phyloP scores from a whole-genome alignment of 805 yeast species.

The Yamadazyma laniorum region DNA sequence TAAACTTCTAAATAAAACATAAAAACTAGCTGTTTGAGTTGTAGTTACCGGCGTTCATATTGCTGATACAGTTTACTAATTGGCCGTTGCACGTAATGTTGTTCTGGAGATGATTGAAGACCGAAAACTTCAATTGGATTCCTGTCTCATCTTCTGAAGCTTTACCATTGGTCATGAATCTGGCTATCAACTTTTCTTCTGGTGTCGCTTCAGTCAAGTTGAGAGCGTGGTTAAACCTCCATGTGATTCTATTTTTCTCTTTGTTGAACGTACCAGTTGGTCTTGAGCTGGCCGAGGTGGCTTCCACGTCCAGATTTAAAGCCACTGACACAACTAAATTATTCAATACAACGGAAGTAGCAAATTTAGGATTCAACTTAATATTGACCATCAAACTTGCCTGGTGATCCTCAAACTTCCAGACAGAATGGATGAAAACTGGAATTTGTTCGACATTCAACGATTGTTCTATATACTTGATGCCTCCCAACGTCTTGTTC shows the following conservation, averaged over 20 bases:
- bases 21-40: constrained; percentile 7
- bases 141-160: constrained; percentile 77
- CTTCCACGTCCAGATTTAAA: constrained; percentile 55
- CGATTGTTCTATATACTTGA: constrained; percentile 60
- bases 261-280: constrained; percentile 91
- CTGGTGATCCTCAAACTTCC: constrained; percentile 86
- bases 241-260: constrained; percentile 81
- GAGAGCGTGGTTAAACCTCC: constrained; percentile 59
- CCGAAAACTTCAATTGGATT: constrained; percentile 59
- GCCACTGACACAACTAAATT: constrained; percentile 63
- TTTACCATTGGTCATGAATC: constrained; percentile 72
- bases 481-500: constrained; percentile 72
- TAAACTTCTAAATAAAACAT: background rate
- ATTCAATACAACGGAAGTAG: constrained; percentile 43
- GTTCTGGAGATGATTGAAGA: constrained; percentile 8
- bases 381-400: constrained; percentile 80
- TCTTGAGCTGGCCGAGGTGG: constrained; percentile 76
- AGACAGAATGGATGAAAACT: constrained; percentile 69
- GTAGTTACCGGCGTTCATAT: constrained; percentile 15
- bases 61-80: constrained; percentile 11
- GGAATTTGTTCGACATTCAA: constrained; percentile 49
- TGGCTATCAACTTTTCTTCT: constrained; percentile 77
- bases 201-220: constrained; percentile 30
- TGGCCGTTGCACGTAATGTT: constrained; percentile 12
- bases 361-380: constrained; percentile 50